A percentile compares a stretch with the other conserved stretches of the same genome.
Conservation (phyloP, 176 grass and related monocot species). For the Lolium rigidum region DNA sequence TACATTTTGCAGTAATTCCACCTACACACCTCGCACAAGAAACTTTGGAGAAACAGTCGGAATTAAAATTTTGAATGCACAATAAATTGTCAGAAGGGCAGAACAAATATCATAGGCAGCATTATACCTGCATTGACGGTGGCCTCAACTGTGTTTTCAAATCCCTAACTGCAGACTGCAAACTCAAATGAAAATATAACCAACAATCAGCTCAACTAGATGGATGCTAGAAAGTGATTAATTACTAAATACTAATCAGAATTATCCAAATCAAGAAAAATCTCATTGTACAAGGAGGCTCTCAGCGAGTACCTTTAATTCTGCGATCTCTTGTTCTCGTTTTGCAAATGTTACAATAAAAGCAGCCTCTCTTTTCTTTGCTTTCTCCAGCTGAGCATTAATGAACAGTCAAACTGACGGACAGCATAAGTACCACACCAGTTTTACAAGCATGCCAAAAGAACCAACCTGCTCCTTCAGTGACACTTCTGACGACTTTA, state of each 20-base stretch:
- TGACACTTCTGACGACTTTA: slow-evolving; percentile 96
- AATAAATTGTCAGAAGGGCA: slow-evolving; percentile 26
- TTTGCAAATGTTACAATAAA: slow-evolving; percentile 98
- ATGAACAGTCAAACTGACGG: no score
- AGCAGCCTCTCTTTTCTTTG: no score
- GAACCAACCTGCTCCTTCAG: slow-evolving; percentile 86
- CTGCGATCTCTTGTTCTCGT: slow-evolving; percentile 94
- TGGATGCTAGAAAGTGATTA: neutral
- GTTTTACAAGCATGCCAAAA: no score
- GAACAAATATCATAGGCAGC: slow-evolving; percentile 14
- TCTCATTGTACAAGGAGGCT: neutral
- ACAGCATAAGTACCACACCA: no score
- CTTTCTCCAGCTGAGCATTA: no score
- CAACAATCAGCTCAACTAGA: slow-evolving; percentile 11
- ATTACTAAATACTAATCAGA: neutral
- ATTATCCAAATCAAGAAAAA: neutral
- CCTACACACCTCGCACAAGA: neutral
- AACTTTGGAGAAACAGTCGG: slow-evolving; percentile 9
- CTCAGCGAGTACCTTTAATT: slow-evolving; percentile 68
- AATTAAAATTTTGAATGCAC: slow-evolving; percentile 15
- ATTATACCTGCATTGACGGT: slow-evolving; percentile 91
- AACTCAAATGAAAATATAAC: slow-evolving; percentile 31
- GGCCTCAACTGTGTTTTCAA: slow-evolving; percentile 97
- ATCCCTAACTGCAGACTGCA: slow-evolving; percentile 93
- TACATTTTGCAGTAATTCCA: neutral